Conservation (phyloP, 2,329 filamentous ascomycete species). For the Gremmenia infestans region DNA sequence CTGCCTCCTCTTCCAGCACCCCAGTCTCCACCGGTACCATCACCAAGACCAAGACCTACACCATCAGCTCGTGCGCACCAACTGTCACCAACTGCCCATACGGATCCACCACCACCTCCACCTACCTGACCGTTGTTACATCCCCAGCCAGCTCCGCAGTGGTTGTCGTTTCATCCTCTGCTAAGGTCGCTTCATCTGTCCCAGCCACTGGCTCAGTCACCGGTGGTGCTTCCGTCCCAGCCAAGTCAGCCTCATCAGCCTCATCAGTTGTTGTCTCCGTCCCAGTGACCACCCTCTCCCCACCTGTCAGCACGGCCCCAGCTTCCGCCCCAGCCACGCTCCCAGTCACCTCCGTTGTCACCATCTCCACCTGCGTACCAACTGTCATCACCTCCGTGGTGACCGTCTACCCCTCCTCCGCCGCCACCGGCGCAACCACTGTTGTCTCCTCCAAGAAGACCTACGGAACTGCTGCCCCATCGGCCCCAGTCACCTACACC, state of each 20-base stretch:
- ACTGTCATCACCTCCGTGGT: slow-evolving; percentile 6
- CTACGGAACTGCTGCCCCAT: slow-evolving; percentile 4
- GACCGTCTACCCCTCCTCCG: slow-evolving; percentile 3
- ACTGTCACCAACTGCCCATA: slow-evolving; percentile 28
- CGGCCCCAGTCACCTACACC: not conserved
- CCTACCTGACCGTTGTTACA: slow-evolving; percentile 23
- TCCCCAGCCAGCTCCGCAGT: not conserved
- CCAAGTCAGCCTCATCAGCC: not conserved
- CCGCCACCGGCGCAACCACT: not conserved
- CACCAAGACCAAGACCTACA: slow-evolving; percentile 16
- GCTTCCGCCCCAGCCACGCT: not conserved
- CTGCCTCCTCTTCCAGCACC: not conserved
- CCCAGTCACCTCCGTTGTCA: not conserved
- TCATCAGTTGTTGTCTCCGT: not conserved
- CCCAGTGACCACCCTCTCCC: not conserved
- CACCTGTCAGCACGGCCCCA: not conserved
- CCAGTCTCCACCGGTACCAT: slow-evolving; percentile 1
- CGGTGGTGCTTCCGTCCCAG: no score
- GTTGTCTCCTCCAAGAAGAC: not conserved
- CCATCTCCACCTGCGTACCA: slow-evolving; percentile 11
- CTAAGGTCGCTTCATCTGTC: not conserved
- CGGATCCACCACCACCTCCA: slow-evolving; percentile 28
- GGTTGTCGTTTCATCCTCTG: not conserved
- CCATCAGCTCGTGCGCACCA: slow-evolving; percentile 24
- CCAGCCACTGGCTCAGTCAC: not conserved